Evolutionary conservation across 2,329 filamentous ascomycete species (phyloP).

Genomic region (Cladosporium oxysporum): DNA sequence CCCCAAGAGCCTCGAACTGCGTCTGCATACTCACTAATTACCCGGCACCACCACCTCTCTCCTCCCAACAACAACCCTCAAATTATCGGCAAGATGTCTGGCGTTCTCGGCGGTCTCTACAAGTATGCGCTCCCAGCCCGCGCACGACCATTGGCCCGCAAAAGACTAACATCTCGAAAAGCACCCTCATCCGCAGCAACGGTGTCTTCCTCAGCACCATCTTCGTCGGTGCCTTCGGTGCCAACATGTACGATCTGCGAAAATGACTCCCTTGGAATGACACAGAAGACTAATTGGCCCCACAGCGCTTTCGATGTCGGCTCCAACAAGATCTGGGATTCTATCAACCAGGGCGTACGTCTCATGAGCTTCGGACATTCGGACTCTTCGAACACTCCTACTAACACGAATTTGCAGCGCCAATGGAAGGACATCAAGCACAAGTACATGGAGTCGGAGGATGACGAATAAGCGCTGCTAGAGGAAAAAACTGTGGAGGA

Average conservation of each 20-base stretch:
- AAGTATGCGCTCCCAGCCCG: constrained; percentile 43
- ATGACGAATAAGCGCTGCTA: constrained; percentile 60
- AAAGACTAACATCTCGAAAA: constrained; percentile 47
- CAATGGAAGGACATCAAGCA: constrained; percentile 99
- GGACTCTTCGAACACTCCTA: neutral
- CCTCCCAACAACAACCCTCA: constrained; percentile 1
- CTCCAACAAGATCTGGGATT: constrained; percentile 88
- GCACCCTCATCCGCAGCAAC: constrained; percentile 83
- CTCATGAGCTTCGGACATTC: neutral
- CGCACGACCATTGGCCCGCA: constrained; percentile 5
- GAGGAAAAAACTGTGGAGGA: constrained; percentile 45
- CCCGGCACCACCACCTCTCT: neutral
- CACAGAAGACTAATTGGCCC: constrained; percentile 23
- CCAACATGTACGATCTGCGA: constrained; percentile 74
- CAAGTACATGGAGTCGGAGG: constrained; percentile 69
- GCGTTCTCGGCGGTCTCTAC: constrained; percentile 59
- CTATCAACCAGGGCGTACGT: constrained; percentile 87
- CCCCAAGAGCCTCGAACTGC: constrained; percentile 3
- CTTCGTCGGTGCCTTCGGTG: constrained; percentile 83
- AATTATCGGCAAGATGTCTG: constrained; percentile 56
- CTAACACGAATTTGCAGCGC: constrained; percentile 62
- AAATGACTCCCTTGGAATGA: neutral
- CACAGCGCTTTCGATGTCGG: constrained; percentile 76
- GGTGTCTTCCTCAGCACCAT: constrained; percentile 82
- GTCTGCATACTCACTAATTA: neutral